Evolutionary conservation across 768 basidiomycete genomes (phyloP), one percentile per base, ranked within the genome.

Genomic region (Pisolithus albus): DNA sequence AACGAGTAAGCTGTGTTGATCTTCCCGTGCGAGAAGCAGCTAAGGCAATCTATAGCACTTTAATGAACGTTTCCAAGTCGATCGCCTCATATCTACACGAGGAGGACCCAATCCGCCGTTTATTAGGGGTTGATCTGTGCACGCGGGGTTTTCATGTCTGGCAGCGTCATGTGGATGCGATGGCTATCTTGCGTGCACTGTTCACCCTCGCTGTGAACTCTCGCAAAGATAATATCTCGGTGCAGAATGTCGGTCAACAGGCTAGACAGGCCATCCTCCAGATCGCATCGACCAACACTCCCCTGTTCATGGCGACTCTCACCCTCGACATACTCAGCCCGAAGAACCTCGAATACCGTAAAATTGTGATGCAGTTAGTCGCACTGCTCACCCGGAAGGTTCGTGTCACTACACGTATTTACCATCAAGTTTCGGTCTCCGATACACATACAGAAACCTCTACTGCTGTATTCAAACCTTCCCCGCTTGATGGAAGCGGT

Each of bases 371-470:
- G 81, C 93, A 94, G 64, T 79, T 99, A 3, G 81, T 98, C 13
- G 92, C 92, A 0, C 93, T 94, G 62, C 74, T 99, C 55, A 92
- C 96, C 53, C 83, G 90, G 64, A 98, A 95, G 75, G 88, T 86
- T 36, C 11, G 64, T 56, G 28, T 45, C 16, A n/a, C 11, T 6
- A n/a, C 9, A n/a, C 11, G 5, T 24, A 26, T 16, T 24, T 7
- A 16, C 16, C 43, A 6, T 18, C 5, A 28, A 23, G 10, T 24
- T 16, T n/a, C 23, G 32, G 10, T 11, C 13, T 26, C 28, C 16
- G 28, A 26, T 30, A 2, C 26, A n/a, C 24, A 38, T 44, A 36
- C 59, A 92, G 88, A 84, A 88, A 59, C 93, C 94, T 1, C 72
- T 88, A 24, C 82, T 95, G 7, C 72, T 98, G 40, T 86, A 91